Base-by-base conservation (phyloP, 345 rosid genomes). In the Triadica sebifera region DNA sequence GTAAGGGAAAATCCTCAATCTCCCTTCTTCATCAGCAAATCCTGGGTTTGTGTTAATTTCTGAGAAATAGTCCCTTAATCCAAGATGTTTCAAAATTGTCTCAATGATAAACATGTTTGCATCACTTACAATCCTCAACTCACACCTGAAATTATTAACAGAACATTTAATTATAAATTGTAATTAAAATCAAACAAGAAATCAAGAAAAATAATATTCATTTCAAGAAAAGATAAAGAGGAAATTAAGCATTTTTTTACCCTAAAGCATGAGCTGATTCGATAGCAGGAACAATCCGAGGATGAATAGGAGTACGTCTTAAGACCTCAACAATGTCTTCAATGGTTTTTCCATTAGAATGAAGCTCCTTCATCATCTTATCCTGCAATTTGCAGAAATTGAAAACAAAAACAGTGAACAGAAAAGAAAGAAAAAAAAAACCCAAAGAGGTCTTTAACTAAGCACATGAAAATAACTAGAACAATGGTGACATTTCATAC, bases 51-150 rank as follows among this genome's bases (percentile, higher is more conserved):
- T 83, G 86, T 89, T 87, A 59, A 90, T 91, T 71, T 93, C 96
- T 17, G 91, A 88, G 88, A 93, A 93, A 25, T 13, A 86, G n/a
- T 88, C 84, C 34, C 81, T 82, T 0, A 91, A 39, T n/a, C 89
- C 93, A 2, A 85, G 93, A 81, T 91, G 90, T 9, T 87, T 78
- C 83, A 91, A 71, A 12, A 90, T 80, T 53, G 90, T 90, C 73
- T 91, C 96, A 38, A 91, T 90, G 86, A 85, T 91, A 81, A 93
- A 90, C 86, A 77, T 19, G 74, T 93, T 91, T 0, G 97, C 96
- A 65, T 91, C 97, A 19, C 97, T 91, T 8, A 91, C 85, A 47
- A 93, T 85, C 85, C 91, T 88, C 81, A 93, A 77, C 49, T 93
- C 97, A 72, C 96, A 90, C 84, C 98, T 93, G 79, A 29, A 62